A percentile compares a stretch with the other conserved stretches of the same genome.
Conservation (phyloP, 306 rosid genomes). For the Cyclanthera cordifolia region DNA sequence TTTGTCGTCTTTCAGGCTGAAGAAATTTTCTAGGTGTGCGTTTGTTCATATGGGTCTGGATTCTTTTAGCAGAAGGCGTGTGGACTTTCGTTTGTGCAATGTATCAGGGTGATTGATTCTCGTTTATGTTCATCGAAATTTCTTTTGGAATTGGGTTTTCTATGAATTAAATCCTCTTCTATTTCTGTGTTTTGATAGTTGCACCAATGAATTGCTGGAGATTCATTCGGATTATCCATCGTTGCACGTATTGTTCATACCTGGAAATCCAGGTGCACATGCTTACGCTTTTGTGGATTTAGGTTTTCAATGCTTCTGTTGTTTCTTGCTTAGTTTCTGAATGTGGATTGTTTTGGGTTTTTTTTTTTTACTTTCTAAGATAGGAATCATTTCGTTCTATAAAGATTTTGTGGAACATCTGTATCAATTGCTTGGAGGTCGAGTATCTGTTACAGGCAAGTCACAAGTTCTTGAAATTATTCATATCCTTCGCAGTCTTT, state of each 20-base stretch:
- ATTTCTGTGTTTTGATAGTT: slow-evolving; percentile 23
- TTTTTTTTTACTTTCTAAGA: neutral
- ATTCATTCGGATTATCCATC: slow-evolving; percentile 59
- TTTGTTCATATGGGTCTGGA: slow-evolving; percentile 30
- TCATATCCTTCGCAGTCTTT: slow-evolving; percentile 3
- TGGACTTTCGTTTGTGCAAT: slow-evolving; percentile 51
- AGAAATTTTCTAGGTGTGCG: slow-evolving; percentile 21
- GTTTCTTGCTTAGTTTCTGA: slow-evolving; percentile 9
- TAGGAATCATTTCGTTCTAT: slow-evolving; percentile 63
- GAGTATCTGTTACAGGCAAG: slow-evolving; percentile 72
- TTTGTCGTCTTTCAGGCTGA: slow-evolving; percentile 19
- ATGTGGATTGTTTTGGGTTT: neutral
- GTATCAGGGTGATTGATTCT: slow-evolving; percentile 41
- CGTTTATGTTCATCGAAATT: neutral
- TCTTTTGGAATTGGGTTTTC: neutral
- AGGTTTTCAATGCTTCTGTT: neutral
- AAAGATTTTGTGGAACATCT: slow-evolving; percentile 67
- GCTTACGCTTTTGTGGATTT: slow-evolving; percentile 11
- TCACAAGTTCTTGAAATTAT: neutral
- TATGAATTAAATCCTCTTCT: neutral
- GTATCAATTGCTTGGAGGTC: slow-evolving; percentile 62
- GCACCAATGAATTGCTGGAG: slow-evolving; percentile 61
- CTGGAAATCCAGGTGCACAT: slow-evolving; percentile 80
- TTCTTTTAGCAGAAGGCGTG: slow-evolving; percentile 28
- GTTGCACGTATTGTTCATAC: slow-evolving; percentile 58